Evolutionary conservation across 352 stramenopile genomes (phyloP), one percentile per base, ranked within the genome.

Genomic region (Phytophthora cajani): DNA sequence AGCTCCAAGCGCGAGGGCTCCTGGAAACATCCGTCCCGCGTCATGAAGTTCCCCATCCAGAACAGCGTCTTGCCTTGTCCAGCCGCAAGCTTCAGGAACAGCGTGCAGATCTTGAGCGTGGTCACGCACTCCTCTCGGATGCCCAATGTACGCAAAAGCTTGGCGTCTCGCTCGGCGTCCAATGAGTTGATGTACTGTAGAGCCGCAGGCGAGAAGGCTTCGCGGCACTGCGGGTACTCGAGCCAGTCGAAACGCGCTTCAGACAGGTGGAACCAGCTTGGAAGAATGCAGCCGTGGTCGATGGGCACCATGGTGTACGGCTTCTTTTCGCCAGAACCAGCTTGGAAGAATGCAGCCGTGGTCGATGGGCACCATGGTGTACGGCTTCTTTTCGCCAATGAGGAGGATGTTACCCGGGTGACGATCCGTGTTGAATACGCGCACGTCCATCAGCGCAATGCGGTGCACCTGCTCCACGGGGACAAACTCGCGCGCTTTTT

Each of bases 361-460:
- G 53, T 92, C 88, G 50, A 91, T 92, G 8, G 85, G 84, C 5
- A 85, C 80, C 85, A 94, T 95, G 0, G 83, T 92, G 71, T 88
- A 93, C 56, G 83, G 85, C 33, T 89, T 80, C 62, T 84, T 89
- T 25, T 93, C 87, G 5, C 84, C 85, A 19, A 92, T 92, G 12
- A 93, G 77, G 50, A 93, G 62, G 19, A 93, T 93, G 53, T 92
- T 95, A 42, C 90, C 90, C 7, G 87, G 79, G 54, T 97, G 89
- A 10, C 90, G 86, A 62, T 97, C 90, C 17, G 84, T 93, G 62
- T 97, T 97, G 72, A 95, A 94, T 32, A 96, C 74, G 2, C 90
- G 84, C 14, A 95, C 64, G 33, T 97, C 90, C 14, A 97, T 67
- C 19, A 97, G 52, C 0, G 80, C 90, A 49, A 97, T 95, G 53